phyloP scores from a whole-genome alignment of 1,284 basidiomycete genomes.

The Moesziomyces antarcticus region DNA sequence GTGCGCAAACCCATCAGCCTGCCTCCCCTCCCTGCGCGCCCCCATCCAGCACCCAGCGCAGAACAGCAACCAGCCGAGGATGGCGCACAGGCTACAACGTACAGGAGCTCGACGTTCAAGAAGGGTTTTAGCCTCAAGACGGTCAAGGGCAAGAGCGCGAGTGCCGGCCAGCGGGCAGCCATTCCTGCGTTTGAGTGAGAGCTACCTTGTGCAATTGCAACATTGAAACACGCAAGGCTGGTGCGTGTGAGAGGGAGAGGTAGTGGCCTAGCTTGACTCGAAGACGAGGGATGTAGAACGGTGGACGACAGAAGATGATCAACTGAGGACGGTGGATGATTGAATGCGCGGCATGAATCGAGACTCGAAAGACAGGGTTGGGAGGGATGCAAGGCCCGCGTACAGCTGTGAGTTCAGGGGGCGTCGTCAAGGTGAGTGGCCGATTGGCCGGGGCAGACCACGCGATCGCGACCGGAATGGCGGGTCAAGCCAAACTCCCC shows the following conservation, averaged over 20 bases:
- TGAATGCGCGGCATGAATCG: too few relatives aligned
- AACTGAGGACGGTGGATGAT: neutral
- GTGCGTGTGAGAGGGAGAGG: too few relatives aligned
- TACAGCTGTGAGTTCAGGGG: too few relatives aligned
- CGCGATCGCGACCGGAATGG: too few relatives aligned
- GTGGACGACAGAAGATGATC: neutral
- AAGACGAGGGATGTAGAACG: neutral
- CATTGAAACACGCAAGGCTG: too few relatives aligned
- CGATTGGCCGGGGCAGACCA: too few relatives aligned
- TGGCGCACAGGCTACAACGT: conserved; percentile 6
- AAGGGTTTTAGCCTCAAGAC: conserved; percentile 29
- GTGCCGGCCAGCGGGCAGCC: neutral
- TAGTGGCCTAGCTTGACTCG: neutral
- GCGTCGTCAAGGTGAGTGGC: too few relatives aligned
- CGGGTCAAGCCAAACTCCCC: too few relatives aligned
- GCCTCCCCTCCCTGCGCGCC: conserved; percentile 51
- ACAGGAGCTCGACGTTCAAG: conserved; percentile 27
- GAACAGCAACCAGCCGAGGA: conserved; percentile 1
- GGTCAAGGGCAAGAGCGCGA: neutral
- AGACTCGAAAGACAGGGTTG: too few relatives aligned
- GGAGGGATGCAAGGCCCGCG: too few relatives aligned
- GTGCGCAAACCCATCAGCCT: conserved; percentile 51
- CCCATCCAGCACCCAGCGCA: conserved; percentile 9
- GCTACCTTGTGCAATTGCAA: neutral
- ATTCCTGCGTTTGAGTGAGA: conserved; percentile 18